These are phyloP conservation scores for Ganoderma leucocontextum DNA, from an alignment of 1,284 basidiomycete genomes.

Conservation along the genomic window DNA sequence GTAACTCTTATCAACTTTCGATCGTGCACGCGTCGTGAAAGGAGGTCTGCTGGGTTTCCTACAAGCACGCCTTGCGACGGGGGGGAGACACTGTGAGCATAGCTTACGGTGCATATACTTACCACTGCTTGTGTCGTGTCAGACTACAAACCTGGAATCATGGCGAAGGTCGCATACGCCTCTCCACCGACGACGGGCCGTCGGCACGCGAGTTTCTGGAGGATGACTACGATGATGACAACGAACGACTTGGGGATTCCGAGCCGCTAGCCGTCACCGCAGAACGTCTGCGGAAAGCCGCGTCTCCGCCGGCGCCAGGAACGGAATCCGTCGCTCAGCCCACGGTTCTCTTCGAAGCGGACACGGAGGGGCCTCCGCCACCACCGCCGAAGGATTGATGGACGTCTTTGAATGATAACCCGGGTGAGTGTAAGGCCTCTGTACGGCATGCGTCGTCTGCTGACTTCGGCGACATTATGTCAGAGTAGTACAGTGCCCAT, in stretches of 20 bases:
- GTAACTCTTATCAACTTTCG: constrained; percentile 33
- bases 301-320: constrained; percentile 6
- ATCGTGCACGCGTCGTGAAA: not conserved
- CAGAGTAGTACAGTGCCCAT: constrained; percentile 9
- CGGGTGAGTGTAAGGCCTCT: constrained; percentile 11
- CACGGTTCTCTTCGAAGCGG: constrained; percentile 24
- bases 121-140: constrained; percentile 9
- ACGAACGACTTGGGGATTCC: constrained; percentile 39
- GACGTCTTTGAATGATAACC: not conserved
- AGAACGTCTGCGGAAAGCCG: constrained; percentile 28
- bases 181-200: constrained; percentile 78
- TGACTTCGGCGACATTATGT: constrained; percentile 15
- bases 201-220: constrained; percentile 69
- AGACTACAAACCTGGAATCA: constrained; percentile 69
- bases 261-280: constrained; percentile 37
- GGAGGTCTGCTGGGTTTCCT: not conserved
- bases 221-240: constrained; percentile 65
- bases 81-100: not conserved
- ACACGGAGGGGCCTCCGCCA: constrained; percentile 24
- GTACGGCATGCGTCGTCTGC: constrained; percentile 10
- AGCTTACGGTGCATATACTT: not conserved
- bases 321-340: constrained; percentile 8
- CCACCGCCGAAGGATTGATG: constrained; percentile 26
- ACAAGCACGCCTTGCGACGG: not conserved
- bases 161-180: constrained; percentile 66